Conservation (phyloP, 129 eudicot species). For the Deinandra increscens region DNA sequence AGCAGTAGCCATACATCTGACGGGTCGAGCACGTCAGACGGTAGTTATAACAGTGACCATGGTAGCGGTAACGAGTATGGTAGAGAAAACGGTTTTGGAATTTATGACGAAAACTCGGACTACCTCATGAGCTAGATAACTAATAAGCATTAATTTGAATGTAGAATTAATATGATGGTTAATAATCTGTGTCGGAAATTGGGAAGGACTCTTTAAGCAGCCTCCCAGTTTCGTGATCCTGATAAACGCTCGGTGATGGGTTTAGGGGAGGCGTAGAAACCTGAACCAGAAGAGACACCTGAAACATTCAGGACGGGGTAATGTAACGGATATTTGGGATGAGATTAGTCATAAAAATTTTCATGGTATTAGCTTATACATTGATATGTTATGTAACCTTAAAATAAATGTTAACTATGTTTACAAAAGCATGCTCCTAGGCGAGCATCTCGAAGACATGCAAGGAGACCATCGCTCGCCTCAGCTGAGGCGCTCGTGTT, state of each 20-base stretch:
- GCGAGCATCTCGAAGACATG: too few species aligned
- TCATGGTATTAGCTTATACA: not conserved
- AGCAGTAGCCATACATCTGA: constrained; percentile 47
- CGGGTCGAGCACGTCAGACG: constrained; percentile 55
- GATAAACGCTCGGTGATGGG: not conserved
- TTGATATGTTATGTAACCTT: too few species aligned
- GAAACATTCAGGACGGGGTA: not conserved
- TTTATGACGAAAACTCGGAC: constrained; percentile 65
- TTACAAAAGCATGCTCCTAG: too few species aligned
- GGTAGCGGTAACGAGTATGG: constrained; percentile 66
- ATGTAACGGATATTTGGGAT: not conserved
- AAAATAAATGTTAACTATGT: too few species aligned
- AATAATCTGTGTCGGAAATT: constrained; percentile 16
- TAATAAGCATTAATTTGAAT: not conserved
- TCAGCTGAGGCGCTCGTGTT: too few species aligned
- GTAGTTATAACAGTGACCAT: constrained; percentile 60
- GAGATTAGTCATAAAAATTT: not conserved
- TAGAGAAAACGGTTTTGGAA: constrained; percentile 35
- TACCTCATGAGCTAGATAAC: constrained; percentile 34
- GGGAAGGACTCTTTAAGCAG: not conserved
- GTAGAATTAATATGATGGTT: constrained; percentile 23
- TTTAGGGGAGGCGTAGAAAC: not conserved
- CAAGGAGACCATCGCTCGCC: not conserved
- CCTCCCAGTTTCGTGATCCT: not conserved
- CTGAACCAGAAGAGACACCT: not conserved